Evolutionary conservation across 345 rosid species (phyloP).

Genomic region (Erodium maritimum): DNA sequence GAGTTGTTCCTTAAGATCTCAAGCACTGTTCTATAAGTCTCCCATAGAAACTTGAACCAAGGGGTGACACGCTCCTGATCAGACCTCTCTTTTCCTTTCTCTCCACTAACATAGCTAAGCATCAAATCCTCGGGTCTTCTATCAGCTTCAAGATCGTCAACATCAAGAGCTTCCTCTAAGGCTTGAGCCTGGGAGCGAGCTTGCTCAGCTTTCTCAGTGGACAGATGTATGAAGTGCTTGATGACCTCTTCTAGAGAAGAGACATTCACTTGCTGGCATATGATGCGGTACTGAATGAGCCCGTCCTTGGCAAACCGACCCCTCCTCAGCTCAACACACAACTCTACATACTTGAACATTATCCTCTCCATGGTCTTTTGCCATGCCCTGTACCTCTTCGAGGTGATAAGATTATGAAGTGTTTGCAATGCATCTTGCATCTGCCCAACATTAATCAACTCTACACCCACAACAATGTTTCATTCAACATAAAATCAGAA

Average conservation of each 20-base stretch:
- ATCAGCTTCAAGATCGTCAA: too few species aligned
- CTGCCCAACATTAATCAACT: conserved; percentile 94
- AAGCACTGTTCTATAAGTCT: conserved; percentile 96
- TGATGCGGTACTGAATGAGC: conserved; percentile 82
- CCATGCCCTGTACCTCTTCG: conserved; percentile 93
- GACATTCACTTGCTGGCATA: conserved; percentile 93
- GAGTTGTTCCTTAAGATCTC: conserved; percentile 92
- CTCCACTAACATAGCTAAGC: too few species aligned
- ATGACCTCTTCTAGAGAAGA: conserved; percentile 95
- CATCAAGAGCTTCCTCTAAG: too few species aligned
- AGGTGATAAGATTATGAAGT: conserved; percentile 78
- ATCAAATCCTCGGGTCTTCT: conserved; percentile 89
- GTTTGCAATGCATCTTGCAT: conserved; percentile 92
- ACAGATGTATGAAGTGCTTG: conserved; percentile 87
- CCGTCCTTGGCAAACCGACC: conserved; percentile 98
- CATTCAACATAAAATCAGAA: not conserved
- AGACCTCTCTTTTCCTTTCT: too few species aligned
- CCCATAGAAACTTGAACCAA: conserved; percentile 99
- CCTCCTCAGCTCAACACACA: conserved; percentile 84
- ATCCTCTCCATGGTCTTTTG: conserved; percentile 82
- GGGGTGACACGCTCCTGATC: too few species aligned
- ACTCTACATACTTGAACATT: conserved; percentile 93
- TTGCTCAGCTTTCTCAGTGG: conserved; percentile 95
- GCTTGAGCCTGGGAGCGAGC: conserved; percentile 91
- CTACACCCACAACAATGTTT: conserved; percentile 32